phyloP scores from a whole-genome alignment of 2,329 filamentous ascomycete species.

The Ascocoryne sarcoides region DNA sequence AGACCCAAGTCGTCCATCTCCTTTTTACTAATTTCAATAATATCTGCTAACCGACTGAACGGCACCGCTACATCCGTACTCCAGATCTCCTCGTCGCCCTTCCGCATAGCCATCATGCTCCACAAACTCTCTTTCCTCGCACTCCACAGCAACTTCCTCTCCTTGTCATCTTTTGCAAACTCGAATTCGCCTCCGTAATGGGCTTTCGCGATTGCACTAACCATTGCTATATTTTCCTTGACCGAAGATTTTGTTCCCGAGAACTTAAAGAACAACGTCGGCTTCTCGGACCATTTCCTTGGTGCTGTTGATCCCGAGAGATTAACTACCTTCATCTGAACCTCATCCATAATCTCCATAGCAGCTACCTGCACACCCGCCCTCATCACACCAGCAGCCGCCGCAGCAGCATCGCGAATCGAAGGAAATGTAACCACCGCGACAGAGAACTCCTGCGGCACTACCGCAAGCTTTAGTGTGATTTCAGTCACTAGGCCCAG shows the following conservation, averaged over 20 bases:
- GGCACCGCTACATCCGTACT: slow-evolving; percentile 80
- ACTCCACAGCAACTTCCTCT: slow-evolving; percentile 70
- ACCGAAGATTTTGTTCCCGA: slow-evolving; percentile 72
- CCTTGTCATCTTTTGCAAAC: slow-evolving; percentile 62
- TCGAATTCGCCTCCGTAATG: slow-evolving; percentile 63
- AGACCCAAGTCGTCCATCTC: slow-evolving; percentile 79
- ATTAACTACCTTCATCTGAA: slow-evolving; percentile 80
- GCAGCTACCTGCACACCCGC: slow-evolving; percentile 33
- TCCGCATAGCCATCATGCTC: slow-evolving; percentile 66
- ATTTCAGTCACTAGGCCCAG: slow-evolving; percentile 75
- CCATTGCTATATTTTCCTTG: slow-evolving; percentile 63
- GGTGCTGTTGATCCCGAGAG: slow-evolving; percentile 60
- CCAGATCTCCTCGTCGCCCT: slow-evolving; percentile 64
- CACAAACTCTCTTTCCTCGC: slow-evolving; percentile 78
- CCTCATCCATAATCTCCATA: slow-evolving; percentile 76
- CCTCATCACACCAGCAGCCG: slow-evolving; percentile 68
- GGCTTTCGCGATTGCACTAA: slow-evolving; percentile 55
- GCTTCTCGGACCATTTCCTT: slow-evolving; percentile 62
- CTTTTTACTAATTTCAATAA: slow-evolving; percentile 76
- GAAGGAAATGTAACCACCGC: slow-evolving; percentile 73
- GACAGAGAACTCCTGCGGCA: slow-evolving; percentile 68
- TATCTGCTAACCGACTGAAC: slow-evolving; percentile 64
- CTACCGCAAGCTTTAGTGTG: slow-evolving; percentile 68
- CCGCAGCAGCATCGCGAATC: slow-evolving; percentile 66
- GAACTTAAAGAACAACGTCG: slow-evolving; percentile 81